These are phyloP conservation scores for Claviceps arundinis DNA, from an alignment of 2,329 filamentous ascomycete genomes.

Conservation along the genomic window DNA sequence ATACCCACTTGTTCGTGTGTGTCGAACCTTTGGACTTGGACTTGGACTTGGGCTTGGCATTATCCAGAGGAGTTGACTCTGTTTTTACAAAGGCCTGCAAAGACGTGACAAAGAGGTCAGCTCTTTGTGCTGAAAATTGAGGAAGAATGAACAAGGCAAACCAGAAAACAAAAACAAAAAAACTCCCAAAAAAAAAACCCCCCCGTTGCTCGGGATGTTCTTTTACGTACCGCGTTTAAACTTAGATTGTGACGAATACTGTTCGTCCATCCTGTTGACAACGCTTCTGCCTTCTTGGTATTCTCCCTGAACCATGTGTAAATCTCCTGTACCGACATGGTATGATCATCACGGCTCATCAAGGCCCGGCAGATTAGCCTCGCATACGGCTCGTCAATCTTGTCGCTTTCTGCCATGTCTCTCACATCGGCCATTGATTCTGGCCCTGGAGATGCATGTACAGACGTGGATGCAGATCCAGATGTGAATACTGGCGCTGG, in stretches of 20 bases:
- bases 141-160: not conserved
- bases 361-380: slow-evolving; percentile 68
- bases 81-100: slow-evolving; percentile 31
- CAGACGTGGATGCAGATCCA: not conserved
- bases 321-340: slow-evolving; percentile 72
- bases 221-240: slow-evolving; percentile 67
- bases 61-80: slow-evolving; percentile 9
- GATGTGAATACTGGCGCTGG: not conserved
- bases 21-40: slow-evolving; percentile 28
- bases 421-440: slow-evolving; percentile 14
- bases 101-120: not conserved
- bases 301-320: slow-evolving; percentile 82
- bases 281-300: slow-evolving; percentile 67
- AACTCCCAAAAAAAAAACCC: not conserved
- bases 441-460: slow-evolving; percentile 10
- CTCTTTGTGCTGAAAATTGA: not conserved
- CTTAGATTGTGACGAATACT: slow-evolving; percentile 91
- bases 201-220: not conserved
- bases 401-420: slow-evolving; percentile 8
- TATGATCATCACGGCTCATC: slow-evolving; percentile 48
- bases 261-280: slow-evolving; percentile 79
- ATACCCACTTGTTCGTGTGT: slow-evolving; percentile 63
- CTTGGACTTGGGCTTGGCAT: slow-evolving; percentile 12
- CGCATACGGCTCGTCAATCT: slow-evolving; percentile 58
- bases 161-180: not conserved